A percentile compares a stretch with the other conserved stretches of the same genome.
phyloP scores from a whole-genome alignment of 2,329 filamentous ascomycete species.

The Elsinoe arachidis region DNA sequence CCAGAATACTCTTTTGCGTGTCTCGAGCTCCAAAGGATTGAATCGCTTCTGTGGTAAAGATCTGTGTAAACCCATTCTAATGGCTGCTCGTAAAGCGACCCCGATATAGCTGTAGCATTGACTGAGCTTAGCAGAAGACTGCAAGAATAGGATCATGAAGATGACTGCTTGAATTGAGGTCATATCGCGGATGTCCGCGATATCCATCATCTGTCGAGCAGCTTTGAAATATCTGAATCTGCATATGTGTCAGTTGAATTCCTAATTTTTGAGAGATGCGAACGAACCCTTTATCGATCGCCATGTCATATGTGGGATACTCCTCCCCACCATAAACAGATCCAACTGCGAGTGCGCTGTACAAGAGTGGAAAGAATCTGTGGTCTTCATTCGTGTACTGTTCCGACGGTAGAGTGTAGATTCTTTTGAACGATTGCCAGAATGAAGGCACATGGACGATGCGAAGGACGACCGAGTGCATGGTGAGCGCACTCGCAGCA shows the following conservation, averaged over 20 bases:
- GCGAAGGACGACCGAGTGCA: conserved; percentile 55
- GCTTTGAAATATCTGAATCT: conserved; percentile 43
- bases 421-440: conserved; percentile 63
- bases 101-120: conserved; percentile 47
- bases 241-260: neutral
- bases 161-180: conserved; percentile 43
- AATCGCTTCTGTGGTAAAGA: conserved; percentile 28
- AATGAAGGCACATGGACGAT: conserved; percentile 78
- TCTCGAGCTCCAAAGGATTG: conserved; percentile 41
- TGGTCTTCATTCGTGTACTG: conserved; percentile 39
- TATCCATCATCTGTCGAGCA: conserved; percentile 42
- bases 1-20: conserved; percentile 45
- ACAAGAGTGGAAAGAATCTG: conserved; percentile 40
- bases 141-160: conserved; percentile 47
- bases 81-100: conserved; percentile 41
- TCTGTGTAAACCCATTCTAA: conserved; percentile 45
- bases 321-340: conserved; percentile 36
- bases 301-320: conserved; percentile 34
- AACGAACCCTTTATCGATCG: conserved; percentile 39
- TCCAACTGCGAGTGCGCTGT: conserved; percentile 40
- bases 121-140: conserved; percentile 44
- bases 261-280: neutral
- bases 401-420: conserved; percentile 59
- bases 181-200: conserved; percentile 45
- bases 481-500: conserved; percentile 52